phyloP scores from a whole-genome alignment of 140 eudicot genomes.

The Stevia rebaudiana region DNA sequence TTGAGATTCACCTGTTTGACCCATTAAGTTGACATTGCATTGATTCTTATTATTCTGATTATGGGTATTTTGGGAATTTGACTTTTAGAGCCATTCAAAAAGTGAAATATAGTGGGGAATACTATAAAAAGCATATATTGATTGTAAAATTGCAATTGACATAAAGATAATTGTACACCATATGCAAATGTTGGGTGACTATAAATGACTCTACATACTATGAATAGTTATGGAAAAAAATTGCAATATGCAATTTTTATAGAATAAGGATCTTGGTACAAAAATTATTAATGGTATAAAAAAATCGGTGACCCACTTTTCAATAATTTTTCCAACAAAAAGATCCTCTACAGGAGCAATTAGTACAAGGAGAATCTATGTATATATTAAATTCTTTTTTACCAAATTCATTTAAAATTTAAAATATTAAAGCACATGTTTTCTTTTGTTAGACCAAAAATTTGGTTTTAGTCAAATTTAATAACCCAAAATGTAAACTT shows the following conservation, averaged over 20 bases:
- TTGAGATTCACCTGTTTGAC: too few species aligned
- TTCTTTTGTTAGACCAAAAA: neutral
- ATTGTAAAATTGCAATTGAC: slow-evolving; percentile 20
- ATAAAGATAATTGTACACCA: slow-evolving; percentile 24
- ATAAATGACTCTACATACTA: slow-evolving; percentile 11
- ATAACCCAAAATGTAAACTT: neutral
- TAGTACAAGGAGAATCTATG: slow-evolving; percentile 13
- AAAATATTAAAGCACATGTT: neutral
- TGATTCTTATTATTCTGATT: too few species aligned
- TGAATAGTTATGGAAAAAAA: slow-evolving; percentile 13
- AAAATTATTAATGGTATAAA: slow-evolving; percentile 26
- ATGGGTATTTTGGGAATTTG: too few species aligned
- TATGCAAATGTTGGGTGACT: neutral
- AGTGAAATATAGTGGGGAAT: slow-evolving; percentile 26
- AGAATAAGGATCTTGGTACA: slow-evolving; percentile 29
- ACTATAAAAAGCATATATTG: slow-evolving; percentile 20
- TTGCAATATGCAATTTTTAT: neutral
- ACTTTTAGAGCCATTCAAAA: neutral
- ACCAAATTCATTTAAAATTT: neutral
- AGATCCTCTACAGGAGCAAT: slow-evolving; percentile 14
- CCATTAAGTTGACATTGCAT: too few species aligned
- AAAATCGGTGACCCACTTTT: slow-evolving; percentile 39
- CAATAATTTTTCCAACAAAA: slow-evolving; percentile 14
- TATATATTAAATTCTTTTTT: neutral
- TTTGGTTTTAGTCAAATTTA: slow-evolving; percentile 17